These are phyloP conservation scores for Cercospora berteroae DNA, from an alignment of 2,329 filamentous ascomycete species.

Conservation along the genomic window DNA sequence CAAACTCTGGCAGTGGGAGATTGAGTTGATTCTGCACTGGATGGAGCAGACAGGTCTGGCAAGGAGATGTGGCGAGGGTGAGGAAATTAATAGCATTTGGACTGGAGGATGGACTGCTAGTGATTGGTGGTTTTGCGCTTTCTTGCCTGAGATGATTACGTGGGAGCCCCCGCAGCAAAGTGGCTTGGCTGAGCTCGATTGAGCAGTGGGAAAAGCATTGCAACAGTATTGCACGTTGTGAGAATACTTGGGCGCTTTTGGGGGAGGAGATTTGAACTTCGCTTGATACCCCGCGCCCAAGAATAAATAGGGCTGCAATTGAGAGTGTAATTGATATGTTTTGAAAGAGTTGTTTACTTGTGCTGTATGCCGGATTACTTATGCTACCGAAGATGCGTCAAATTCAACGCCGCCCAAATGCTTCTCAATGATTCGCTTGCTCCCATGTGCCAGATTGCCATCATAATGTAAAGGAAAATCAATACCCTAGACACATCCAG, in stretches of 20 bases:
- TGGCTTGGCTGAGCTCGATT: conserved; percentile 3
- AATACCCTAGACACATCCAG: conserved; percentile 13
- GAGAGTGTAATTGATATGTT: background rate
- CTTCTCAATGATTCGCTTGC: background rate
- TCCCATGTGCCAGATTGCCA: background rate
- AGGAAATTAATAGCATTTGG: conserved; percentile 35
- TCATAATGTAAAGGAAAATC: background rate
- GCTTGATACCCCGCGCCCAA: conserved; percentile 6
- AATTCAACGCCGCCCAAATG: background rate
- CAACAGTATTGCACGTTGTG: background rate
- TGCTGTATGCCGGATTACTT: background rate
- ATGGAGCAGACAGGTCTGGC: conserved; percentile 55
- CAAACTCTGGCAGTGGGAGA: conserved; percentile 63
- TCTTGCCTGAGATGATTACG: conserved; percentile 29
- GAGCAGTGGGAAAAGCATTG: background rate
- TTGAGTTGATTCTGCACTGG: conserved; percentile 60
- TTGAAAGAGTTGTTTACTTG: background rate
- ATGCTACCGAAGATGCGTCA: background rate
- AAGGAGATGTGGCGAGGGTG: conserved; percentile 41
- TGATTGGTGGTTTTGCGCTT: conserved; percentile 68
- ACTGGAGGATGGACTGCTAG: conserved; percentile 46
- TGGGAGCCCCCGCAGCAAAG: conserved; percentile 25
- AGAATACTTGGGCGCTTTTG: background rate
- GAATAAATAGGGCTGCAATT: background rate
- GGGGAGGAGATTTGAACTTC: background rate